Conservation (phyloP, 495 filamentous ascomycete species). For the Apodospora peruviana region DNA sequence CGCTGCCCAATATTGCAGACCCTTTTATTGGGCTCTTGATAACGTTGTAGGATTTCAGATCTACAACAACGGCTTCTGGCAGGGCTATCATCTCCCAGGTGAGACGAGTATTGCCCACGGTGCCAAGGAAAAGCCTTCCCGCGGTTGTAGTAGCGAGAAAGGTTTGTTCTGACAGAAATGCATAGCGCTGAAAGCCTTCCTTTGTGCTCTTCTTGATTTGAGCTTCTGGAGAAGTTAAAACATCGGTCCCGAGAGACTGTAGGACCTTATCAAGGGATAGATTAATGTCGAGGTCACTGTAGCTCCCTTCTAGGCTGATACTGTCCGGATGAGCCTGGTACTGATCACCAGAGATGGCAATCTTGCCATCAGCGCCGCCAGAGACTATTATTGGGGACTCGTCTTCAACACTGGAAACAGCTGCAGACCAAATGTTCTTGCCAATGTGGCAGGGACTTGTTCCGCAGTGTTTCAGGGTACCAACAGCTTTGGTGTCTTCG, state of each 20-base stretch:
- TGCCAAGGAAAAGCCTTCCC: conserved; percentile 55
- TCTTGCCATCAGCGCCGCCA: conserved; percentile 78
- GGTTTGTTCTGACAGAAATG: conserved; percentile 52
- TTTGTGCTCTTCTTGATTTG: conserved; percentile 15
- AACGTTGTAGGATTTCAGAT: conserved; percentile 41
- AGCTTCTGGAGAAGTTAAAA: not conserved
- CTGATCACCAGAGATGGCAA: conserved; percentile 33
- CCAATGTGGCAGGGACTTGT: conserved; percentile 64
- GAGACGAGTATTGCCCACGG: conserved; percentile 21
- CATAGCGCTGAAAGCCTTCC: conserved; percentile 57
- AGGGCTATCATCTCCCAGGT: conserved; percentile 36
- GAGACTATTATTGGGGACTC: conserved; percentile 53
- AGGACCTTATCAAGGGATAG: conserved; percentile 18
- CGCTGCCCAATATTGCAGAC: conserved; percentile 48
- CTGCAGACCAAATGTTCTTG: conserved; percentile 87
- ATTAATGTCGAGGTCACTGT: conserved; percentile 11
- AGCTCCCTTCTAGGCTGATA: not conserved
- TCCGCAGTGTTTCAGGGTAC: conserved; percentile 43
- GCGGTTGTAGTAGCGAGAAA: conserved; percentile 55
- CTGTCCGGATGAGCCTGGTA: not conserved
- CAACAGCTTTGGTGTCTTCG: conserved; percentile 6
- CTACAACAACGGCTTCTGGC: conserved; percentile 20
- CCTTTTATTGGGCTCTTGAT: conserved; percentile 26
- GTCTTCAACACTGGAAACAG: conserved; percentile 30
- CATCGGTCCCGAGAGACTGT: not conserved